These are phyloP conservation scores for Pseudogymnoascus pannorum DNA, from an alignment of 2,329 filamentous ascomycete species.

Conservation along the genomic window DNA sequence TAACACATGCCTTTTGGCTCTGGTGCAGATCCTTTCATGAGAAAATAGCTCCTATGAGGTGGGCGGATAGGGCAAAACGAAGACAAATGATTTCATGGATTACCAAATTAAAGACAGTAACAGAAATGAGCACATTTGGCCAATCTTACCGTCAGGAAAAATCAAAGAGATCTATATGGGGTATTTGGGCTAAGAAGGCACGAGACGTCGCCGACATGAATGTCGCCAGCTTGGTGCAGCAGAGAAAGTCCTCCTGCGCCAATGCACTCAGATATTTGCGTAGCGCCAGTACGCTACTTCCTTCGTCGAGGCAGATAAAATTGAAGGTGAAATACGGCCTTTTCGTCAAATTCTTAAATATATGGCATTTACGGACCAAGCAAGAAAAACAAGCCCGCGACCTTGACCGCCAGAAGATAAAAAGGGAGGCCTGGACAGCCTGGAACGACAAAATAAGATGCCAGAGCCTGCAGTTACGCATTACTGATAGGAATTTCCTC, in stretches of 20 bases:
- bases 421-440: conserved; percentile 49
- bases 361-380: conserved; percentile 41
- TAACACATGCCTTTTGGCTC: conserved; percentile 23
- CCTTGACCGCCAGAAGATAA: conserved; percentile 43
- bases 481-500: conserved; percentile 48
- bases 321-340: conserved; percentile 38
- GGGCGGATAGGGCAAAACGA: conserved; percentile 16
- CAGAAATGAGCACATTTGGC: not conserved
- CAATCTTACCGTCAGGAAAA: not conserved
- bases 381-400: conserved; percentile 40
- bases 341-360: conserved; percentile 37
- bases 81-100: conserved; percentile 22
- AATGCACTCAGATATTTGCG: conserved; percentile 23
- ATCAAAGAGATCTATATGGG: not conserved
- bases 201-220: not conserved
- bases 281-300: conserved; percentile 21
- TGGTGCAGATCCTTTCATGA: conserved; percentile 32
- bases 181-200: not conserved
- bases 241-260: not conserved
- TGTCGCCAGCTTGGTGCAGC: not conserved
- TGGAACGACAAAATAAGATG: conserved; percentile 57
- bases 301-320: conserved; percentile 31
- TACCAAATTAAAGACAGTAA: conserved; percentile 7
- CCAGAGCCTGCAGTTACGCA: conserved; percentile 42
- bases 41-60: conserved; percentile 11